These are phyloP conservation scores for Leccinum incarnatum DNA, from an alignment of 768 basidiomycete genomes.

Conservation along the genomic window DNA sequence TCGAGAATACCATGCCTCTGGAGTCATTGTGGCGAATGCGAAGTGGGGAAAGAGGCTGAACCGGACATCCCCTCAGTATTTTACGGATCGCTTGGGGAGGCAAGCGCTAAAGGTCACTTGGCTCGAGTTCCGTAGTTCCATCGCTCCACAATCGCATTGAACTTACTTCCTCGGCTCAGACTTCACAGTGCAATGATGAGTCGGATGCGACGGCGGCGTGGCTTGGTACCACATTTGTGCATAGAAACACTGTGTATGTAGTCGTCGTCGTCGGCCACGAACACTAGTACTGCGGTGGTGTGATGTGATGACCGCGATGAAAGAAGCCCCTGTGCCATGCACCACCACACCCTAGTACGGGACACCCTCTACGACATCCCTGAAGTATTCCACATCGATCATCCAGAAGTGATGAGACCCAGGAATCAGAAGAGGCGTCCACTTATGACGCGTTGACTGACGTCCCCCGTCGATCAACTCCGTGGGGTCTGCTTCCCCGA, in stretches of 20 bases:
- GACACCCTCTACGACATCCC: conserved; percentile 15
- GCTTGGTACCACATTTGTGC: no score
- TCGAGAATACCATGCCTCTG: background rate
- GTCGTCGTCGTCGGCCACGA: conserved; percentile 83
- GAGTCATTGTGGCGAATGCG: conserved; percentile 5
- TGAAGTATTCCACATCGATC: background rate
- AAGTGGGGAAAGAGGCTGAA: conserved; percentile 21
- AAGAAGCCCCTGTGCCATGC: background rate
- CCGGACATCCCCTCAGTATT: conserved; percentile 9
- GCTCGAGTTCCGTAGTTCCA: no score
- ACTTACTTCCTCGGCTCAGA: no score
- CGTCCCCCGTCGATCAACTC: conserved; percentile 45
- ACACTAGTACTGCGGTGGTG: conserved; percentile 61
- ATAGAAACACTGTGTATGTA: conserved; percentile 23
- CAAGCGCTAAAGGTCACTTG: no score
- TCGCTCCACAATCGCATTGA: no score
- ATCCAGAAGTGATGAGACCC: conserved; percentile 22
- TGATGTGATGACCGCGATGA: conserved; percentile 34
- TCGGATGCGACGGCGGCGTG: no score
- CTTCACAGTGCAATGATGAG: no score
- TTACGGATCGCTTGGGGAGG: no score
- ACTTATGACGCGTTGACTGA: conserved; percentile 55
- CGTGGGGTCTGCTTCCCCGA: no score
- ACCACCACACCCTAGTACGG: conserved; percentile 4
- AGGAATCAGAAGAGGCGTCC: conserved; percentile 11